Evolutionary conservation across 306 rosid genomes (phyloP).

Genomic region (Quercus ilex): DNA sequence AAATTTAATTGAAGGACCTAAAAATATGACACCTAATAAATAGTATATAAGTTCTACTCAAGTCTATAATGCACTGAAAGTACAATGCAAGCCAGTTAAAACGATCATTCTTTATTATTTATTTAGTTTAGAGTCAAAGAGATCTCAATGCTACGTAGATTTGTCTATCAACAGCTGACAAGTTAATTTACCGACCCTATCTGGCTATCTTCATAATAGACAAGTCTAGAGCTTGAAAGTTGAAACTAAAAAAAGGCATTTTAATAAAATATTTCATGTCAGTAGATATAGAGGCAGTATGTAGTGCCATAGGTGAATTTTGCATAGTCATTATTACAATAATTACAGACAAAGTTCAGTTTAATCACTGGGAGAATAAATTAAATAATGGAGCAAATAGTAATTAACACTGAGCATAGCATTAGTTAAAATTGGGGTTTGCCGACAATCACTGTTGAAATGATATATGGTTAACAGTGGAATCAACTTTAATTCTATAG

Average conservation of each 20-base stretch:
- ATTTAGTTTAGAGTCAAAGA: too few relatives aligned
- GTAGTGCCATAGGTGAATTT: constrained; percentile 10
- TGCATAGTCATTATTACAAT: constrained; percentile 10
- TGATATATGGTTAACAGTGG: background rate
- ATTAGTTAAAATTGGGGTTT: constrained; percentile 32
- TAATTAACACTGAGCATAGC: background rate
- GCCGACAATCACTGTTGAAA: constrained; percentile 38
- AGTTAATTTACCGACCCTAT: background rate
- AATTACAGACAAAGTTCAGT: constrained; percentile 25
- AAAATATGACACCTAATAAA: too few relatives aligned
- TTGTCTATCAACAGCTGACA: background rate
- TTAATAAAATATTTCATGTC: background rate
- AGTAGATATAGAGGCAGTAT: background rate
- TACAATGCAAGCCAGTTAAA: too few relatives aligned
- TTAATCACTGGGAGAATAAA: background rate
- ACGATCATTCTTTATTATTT: too few relatives aligned
- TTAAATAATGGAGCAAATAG: constrained; percentile 2
- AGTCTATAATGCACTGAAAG: too few relatives aligned
- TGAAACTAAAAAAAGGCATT: background rate
- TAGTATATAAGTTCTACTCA: too few relatives aligned
- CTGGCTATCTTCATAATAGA: too few relatives aligned
- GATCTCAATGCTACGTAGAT: background rate
- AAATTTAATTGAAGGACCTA: too few relatives aligned
- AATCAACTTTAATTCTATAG: background rate
- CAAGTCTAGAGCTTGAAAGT: background rate